A percentile compares a stretch with the other conserved stretches of the same genome.
phyloP scores from a whole-genome alignment of 2,329 filamentous ascomycete species.

The Tolypocladium ophioglossoides region DNA sequence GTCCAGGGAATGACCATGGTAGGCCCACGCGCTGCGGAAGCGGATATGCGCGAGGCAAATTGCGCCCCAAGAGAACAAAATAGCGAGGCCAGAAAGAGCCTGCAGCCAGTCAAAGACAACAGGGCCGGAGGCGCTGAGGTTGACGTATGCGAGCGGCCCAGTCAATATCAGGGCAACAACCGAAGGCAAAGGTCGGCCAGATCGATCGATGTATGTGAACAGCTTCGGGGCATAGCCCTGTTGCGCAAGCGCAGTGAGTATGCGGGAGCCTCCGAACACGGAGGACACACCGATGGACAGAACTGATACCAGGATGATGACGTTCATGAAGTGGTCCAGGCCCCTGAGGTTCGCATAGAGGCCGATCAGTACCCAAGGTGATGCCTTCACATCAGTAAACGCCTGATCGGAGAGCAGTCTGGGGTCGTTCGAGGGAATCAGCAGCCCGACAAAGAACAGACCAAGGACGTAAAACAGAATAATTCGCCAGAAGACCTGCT shows the following conservation, averaged over 20 bases:
- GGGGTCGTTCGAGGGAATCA: constrained; percentile 30
- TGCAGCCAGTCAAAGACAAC: constrained; percentile 54
- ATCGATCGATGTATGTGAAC: constrained; percentile 42
- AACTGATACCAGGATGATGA: constrained; percentile 42
- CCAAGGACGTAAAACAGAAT: constrained; percentile 40
- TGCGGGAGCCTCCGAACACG: constrained; percentile 45
- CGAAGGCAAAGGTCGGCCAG: constrained; percentile 38
- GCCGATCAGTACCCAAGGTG: constrained; percentile 40
- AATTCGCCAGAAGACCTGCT: constrained; percentile 54
- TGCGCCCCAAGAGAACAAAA: constrained; percentile 55
- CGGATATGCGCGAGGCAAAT: constrained; percentile 57
- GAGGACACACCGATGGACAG: constrained; percentile 43
- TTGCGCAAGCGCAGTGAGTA: constrained; percentile 43
- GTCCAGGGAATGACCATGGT: constrained; percentile 48
- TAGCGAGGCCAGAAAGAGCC: constrained; percentile 50
- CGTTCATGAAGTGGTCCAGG: constrained; percentile 41
- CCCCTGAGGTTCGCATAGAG: constrained; percentile 35
- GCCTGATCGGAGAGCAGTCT: constrained; percentile 34
- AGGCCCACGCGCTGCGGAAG: constrained; percentile 51
- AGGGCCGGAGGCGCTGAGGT: constrained; percentile 31
- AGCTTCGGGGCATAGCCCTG: constrained; percentile 44
- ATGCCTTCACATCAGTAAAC: constrained; percentile 28
- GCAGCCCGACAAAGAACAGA: constrained; percentile 36
- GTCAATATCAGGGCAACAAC: constrained; percentile 35
- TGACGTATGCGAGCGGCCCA: constrained; percentile 37